Percentiles rank a stretch among this genome's conserved stretches.
These are phyloP conservation scores for Apiotrichum siamense DNA, from an alignment of 1,284 basidiomycete species.

Conservation along the genomic window DNA sequence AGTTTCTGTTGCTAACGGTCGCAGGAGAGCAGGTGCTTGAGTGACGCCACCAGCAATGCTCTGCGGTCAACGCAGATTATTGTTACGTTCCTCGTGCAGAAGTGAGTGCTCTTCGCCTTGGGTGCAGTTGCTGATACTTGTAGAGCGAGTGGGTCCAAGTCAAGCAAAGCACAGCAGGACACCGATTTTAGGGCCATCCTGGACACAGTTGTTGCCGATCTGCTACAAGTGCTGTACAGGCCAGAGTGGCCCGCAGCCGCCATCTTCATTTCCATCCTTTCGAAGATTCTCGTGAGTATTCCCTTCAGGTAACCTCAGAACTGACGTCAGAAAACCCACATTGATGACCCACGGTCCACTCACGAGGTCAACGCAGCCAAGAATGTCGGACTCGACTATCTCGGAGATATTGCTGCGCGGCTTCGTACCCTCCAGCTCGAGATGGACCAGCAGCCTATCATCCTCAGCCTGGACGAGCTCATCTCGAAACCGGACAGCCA, in stretches of 20 bases:
- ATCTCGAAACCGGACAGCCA: conserved; percentile 54
- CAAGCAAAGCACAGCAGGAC: conserved; percentile 79
- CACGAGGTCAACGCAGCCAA: conserved; percentile 74
- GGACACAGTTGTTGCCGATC: conserved; percentile 79
- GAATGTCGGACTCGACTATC: conserved; percentile 81
- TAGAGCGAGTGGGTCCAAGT: conserved; percentile 53
- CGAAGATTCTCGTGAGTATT: conserved; percentile 68
- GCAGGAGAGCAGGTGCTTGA: conserved; percentile 1
- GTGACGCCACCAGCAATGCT: conserved; percentile 57
- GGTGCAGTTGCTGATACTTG: background rate
- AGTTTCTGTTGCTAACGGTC: background rate
- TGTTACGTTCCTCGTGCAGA: conserved; percentile 73
- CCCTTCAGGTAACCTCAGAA: background rate
- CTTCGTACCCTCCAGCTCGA: conserved; percentile 54
- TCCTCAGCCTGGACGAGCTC: conserved; percentile 64
- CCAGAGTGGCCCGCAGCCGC: conserved; percentile 96
- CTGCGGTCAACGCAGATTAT: conserved; percentile 78
- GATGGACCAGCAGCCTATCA: conserved; percentile 11
- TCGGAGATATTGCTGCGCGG: conserved; percentile 82
- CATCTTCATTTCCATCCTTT: conserved; percentile 67
- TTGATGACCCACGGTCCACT: conserved; percentile 72
- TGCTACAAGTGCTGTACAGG: conserved; percentile 82
- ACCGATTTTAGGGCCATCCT: conserved; percentile 85
- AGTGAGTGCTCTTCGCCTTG: conserved; percentile 49
- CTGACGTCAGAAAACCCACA: conserved; percentile 57